Conservation (phyloP, 169 alveolate species). For the Babesia gibsoni region DNA sequence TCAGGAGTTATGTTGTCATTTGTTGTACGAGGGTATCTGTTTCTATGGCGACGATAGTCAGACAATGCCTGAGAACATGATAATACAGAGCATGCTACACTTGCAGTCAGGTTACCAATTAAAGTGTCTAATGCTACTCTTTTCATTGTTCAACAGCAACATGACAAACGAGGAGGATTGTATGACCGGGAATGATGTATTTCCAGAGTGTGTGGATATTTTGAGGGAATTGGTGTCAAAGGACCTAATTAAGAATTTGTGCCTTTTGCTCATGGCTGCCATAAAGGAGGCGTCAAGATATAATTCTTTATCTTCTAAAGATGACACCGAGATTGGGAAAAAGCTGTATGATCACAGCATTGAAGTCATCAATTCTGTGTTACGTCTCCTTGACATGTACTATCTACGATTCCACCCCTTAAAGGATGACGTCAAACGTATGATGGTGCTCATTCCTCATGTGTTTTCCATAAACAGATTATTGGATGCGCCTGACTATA, state of each 20-base stretch:
- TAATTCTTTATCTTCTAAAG: conserved; percentile 7
- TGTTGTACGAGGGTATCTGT: conserved; percentile 54
- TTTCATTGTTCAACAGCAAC: conserved; percentile 9
- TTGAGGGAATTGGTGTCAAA: conserved; percentile 15
- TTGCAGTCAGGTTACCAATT: conserved; percentile 44
- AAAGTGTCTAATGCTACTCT: conserved; percentile 11
- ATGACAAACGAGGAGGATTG: background rate
- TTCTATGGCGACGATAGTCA: conserved; percentile 51
- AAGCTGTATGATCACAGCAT: conserved; percentile 1
- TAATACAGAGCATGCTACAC: conserved; percentile 51
- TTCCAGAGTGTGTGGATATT: conserved; percentile 41
- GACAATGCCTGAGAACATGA: conserved; percentile 30
- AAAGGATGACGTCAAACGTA: conserved; percentile 20
- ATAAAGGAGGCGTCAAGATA: conserved; percentile 36
- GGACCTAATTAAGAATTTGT: conserved; percentile 35
- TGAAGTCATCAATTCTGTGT: conserved; percentile 13
- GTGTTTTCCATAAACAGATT: conserved; percentile 9
- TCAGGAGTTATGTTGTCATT: conserved; percentile 50
- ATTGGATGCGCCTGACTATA: conserved; percentile 20
- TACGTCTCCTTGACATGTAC: conserved; percentile 14
- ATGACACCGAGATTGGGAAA: background rate
- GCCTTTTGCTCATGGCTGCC: conserved; percentile 31
- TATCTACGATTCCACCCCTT: conserved; percentile 35
- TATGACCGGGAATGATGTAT: conserved; percentile 8
- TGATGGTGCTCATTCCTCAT: conserved; percentile 45